Percentiles rank a stretch among this genome's conserved stretches.
phyloP scores from a whole-genome alignment of 2,329 filamentous ascomycete genomes.

The Alternaria triticina region DNA sequence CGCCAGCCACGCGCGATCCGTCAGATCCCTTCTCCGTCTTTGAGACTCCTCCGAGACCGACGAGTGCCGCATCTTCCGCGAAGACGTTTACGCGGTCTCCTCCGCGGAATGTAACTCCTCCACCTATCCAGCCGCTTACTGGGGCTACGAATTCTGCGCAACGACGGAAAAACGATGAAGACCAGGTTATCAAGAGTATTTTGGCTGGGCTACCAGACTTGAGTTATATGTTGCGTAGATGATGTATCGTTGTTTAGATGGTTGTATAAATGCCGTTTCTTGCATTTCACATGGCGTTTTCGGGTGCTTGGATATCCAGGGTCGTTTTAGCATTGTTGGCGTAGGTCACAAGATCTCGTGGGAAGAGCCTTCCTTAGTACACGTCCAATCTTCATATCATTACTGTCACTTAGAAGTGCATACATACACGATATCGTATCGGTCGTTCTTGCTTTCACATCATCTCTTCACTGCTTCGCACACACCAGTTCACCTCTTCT shows the following conservation, averaged over 20 bases:
- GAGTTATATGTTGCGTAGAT: conserved; percentile 39
- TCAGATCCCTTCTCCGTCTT: conserved; percentile 37
- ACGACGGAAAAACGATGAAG: conserved; percentile 37
- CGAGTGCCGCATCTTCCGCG: conserved; percentile 11
- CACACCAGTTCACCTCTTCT: not conserved
- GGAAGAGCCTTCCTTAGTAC: not conserved
- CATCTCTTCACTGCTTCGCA: not conserved
- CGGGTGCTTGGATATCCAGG: not conserved
- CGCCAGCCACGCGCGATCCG: conserved; percentile 7
- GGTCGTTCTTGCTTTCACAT: not conserved
- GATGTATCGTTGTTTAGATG: not conserved
- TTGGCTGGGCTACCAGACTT: conserved; percentile 39
- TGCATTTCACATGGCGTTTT: conserved; percentile 3
- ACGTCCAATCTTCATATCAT: not conserved
- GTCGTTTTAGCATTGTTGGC: not conserved
- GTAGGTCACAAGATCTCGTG: not conserved
- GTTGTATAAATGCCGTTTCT: not conserved
- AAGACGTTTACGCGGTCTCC: conserved; percentile 28
- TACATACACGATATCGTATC: not conserved
- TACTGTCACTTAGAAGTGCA: not conserved
- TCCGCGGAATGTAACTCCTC: conserved; percentile 21
- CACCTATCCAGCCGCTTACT: conserved; percentile 30
- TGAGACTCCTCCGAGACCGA: conserved; percentile 19
- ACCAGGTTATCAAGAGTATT: conserved; percentile 33
- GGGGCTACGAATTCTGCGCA: conserved; percentile 33